phyloP scores from a whole-genome alignment of 345 rosid genomes.

The Lepidium sativum region DNA sequence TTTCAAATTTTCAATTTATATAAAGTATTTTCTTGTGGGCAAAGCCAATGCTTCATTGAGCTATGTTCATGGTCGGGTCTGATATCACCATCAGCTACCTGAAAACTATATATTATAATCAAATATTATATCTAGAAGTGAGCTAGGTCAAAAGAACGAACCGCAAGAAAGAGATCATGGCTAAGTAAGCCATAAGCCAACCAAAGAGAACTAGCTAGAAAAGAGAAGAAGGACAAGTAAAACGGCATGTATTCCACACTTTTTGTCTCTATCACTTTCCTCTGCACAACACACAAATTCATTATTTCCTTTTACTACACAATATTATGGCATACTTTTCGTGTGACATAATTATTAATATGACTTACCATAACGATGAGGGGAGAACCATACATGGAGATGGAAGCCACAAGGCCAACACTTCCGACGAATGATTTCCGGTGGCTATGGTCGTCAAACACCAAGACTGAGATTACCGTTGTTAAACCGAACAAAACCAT shows the following conservation, averaged over 20 bases:
- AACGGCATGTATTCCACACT: conserved; percentile 96
- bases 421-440: conserved; percentile 66
- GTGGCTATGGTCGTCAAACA: conserved; percentile 51
- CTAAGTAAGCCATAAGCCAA: conserved; percentile 64
- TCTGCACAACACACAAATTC: conserved; percentile 39
- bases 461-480: conserved; percentile 34
- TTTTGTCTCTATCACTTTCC: conserved; percentile 56
- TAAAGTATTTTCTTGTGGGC: too few relatives aligned
- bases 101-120: not conserved
- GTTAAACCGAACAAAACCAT: conserved; percentile 29
- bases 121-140: not conserved
- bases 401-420: conserved; percentile 51
- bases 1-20: too few relatives aligned
- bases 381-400: conserved; percentile 71
- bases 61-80: too few relatives aligned
- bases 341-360: not conserved
- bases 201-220: conserved; percentile 65
- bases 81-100: not conserved
- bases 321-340: not conserved
- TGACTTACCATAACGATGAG: conserved; percentile 58
- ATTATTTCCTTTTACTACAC: not conserved
- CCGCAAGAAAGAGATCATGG: conserved; percentile 75
- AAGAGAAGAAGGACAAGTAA: conserved; percentile 71
- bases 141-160: conserved; percentile 18
- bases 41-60: too few relatives aligned